Conservation (phyloP, 2,329 filamentous ascomycete species). For the Fusarium denticulatum region DNA sequence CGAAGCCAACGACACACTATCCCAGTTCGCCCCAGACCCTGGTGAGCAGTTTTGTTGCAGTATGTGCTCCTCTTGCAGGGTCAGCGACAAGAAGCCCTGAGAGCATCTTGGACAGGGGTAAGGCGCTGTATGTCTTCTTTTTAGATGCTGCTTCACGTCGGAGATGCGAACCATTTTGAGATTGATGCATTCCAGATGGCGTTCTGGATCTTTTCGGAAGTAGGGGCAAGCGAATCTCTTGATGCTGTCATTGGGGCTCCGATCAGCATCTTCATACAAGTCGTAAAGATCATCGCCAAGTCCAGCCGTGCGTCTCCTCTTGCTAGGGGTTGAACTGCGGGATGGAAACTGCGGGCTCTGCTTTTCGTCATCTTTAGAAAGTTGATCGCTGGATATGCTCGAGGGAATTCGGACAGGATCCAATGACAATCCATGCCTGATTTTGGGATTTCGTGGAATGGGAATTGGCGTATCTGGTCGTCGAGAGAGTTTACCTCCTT, state of each 20-base stretch:
- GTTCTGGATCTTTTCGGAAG: background rate
- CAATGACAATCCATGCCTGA: accelerated
- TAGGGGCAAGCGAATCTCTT: background rate
- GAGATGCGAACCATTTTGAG: background rate
- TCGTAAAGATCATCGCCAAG: accelerated
- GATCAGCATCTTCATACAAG: accelerated
- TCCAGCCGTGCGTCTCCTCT: accelerated
- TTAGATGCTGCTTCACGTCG: background rate
- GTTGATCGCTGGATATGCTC: background rate
- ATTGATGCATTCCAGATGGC: background rate
- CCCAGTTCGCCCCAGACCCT: background rate
- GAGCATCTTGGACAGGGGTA: background rate
- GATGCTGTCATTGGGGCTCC: accelerated
- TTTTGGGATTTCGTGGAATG: accelerated
- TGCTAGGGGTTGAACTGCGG: background rate
- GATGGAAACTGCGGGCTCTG: background rate
- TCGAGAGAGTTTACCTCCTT: background rate
- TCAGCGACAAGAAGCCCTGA: accelerated
- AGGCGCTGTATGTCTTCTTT: background rate
- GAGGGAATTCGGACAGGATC: background rate
- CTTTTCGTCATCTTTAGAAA: accelerated
- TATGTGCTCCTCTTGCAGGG: background rate
- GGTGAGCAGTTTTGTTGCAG: accelerated
- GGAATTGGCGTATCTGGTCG: background rate
- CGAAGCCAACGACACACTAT: background rate